Evolutionary conservation across 495 filamentous ascomycete species (phyloP), one percentile per base, ranked within the genome.

Genomic region (Neurospora sp.): DNA sequence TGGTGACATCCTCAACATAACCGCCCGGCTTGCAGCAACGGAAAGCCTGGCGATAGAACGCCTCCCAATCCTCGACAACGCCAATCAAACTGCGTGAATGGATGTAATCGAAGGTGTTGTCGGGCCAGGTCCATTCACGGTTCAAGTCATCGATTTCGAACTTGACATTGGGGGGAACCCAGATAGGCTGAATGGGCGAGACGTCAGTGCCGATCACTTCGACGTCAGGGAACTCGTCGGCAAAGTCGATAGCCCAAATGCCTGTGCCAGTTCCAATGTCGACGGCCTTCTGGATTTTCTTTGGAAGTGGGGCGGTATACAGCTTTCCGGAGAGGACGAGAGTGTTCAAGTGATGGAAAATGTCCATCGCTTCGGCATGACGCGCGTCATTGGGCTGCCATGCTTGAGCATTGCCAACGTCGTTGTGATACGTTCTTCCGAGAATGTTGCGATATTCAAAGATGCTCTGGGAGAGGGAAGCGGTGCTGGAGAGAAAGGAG

Each of bases 131-230:
- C 87, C 86, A 91, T 22, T 79, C 76, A 16, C 76, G 73, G 69
- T 86, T 87, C 75, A 85, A 83, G 74, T 90, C 88, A 71, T 90
- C 88, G 68, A 90, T 81, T 73, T 88, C 84, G 76, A 89, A 89
- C 18, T 79, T 76, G 22, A 86, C 80, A 75, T 87, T 87, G 31
- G 83, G 80, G 3, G 86, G 85, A 14, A 85, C 84, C 82, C 85
- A 84, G 27, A 73, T 69, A 0, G 85, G 83, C 71, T 89, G 87
- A 69, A 88, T 88, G 0, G 85, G 82, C 9, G 84, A 88, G 40
- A 92, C 83, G 74, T 92, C 90, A 18, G 89, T 88, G 10, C 90
- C 90, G 41, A 88, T 78, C 20, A 91, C 83, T 20, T 85, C 80
- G 14, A 84, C 79, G 22, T 77, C 31, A 0, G 88, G 88, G 78